Base-by-base conservation (phyloP, 139 green algal species). In the Auxenochlorella pyrenoidosa region DNA sequence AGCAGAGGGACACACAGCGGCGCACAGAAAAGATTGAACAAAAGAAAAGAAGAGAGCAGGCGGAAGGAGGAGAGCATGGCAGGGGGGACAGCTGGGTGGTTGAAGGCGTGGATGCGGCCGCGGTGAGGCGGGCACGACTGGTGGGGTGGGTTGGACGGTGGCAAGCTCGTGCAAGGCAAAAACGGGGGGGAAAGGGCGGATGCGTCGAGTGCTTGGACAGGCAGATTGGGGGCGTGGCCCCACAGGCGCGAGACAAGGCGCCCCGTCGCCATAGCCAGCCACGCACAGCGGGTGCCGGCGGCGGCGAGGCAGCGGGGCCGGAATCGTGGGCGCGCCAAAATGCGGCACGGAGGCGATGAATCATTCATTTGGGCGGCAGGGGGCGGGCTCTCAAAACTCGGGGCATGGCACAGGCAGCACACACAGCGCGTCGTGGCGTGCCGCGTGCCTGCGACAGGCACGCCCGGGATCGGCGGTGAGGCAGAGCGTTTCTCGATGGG, bases 351-450 rank as follows among this genome's bases (percentile, higher is more conserved):
- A 63, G 54, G 54, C 54, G 54, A 82, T 82, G 75, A 65, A 40
- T 82, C 75, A 82, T 82, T 82, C 75, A 60, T 82, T 63, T 21
- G 10, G 32, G 66, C 47, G 16, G 54, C 54, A 63, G 54, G 54
- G 54, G 13, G 54, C 54, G 22, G 66, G 30, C 66, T 73, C 32
- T 73, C 66, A 73, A 73, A 73, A 73, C 66, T 73, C 54, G 54
- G 66, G n/a, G 66, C n/a, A 32, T 32, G 32, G 66, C 66, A 40
- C n/a, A 26, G 1, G 47, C 47, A 12, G 47, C 47, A 12, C 47
- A 58, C 12, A 13, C 54, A 63, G 54, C 54, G 18, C 54, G 18
- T 2, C 54, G 54, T 13, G 18, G 15, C 54, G 54, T 13, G 54
- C 54, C 12, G 54, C 54, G 54, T 63, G 54, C 54, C 54, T 63